Conservation (phyloP, 2,329 filamentous ascomycete species). For the Paramyrothecium sp. region DNA sequence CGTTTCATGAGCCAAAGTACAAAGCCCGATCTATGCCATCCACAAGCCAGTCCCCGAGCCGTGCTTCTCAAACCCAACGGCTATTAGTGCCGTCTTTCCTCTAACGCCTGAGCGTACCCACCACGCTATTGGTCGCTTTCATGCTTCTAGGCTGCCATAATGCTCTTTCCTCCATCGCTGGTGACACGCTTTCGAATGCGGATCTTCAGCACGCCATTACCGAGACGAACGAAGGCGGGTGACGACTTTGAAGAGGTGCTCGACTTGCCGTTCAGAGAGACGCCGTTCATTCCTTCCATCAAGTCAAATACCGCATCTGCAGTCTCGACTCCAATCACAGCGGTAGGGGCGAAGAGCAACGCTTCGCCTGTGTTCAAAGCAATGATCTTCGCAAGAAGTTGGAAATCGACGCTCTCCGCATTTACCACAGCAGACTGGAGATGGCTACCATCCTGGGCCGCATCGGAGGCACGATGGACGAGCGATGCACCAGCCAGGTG, state of each 20-base stretch:
- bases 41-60: no score
- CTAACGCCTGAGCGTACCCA: no score
- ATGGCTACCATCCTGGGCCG: neutral
- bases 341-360: constrained; percentile 44
- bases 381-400: constrained; percentile 42
- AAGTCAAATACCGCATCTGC: neutral
- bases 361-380: constrained; percentile 42
- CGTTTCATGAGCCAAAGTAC: no score
- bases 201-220: constrained; percentile 37
- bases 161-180: constrained; percentile 40
- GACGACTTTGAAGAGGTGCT: neutral
- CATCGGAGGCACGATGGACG: neutral
- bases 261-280: neutral
- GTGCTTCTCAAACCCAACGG: no score
- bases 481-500: constrained; percentile 41
- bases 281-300: neutral
- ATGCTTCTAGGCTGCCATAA: constrained; percentile 34
- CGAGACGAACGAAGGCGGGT: constrained; percentile 17
- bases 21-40: no score
- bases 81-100: no score
- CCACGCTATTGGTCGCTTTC: neutral
- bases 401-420: constrained; percentile 2
- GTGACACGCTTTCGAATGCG: constrained; percentile 40
- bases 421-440: neutral
- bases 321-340: constrained; percentile 24